Base-by-base conservation (phyloP, 2,329 filamentous ascomycete genomes). In the Botrytis porri region DNA sequence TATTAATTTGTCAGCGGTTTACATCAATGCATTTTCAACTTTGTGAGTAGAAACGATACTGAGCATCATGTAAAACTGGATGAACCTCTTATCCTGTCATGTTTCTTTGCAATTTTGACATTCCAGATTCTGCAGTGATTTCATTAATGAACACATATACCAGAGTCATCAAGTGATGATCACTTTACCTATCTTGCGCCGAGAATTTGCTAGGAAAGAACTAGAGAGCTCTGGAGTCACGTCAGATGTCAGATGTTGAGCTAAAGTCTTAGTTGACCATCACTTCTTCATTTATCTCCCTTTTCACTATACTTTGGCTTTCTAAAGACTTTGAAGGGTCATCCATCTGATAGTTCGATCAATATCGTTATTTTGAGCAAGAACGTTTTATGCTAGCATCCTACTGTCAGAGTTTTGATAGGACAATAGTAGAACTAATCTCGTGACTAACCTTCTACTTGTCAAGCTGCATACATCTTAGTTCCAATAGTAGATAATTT, bases 61-160 rank as follows among this genome's bases (percentile, higher is more conserved):
- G 51, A 54, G 51, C 51, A 57, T 29, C n/a, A 57, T 18, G 1
- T 29, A 29, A 8, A 57, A 57, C 6, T 18, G 1, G 8, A 57
- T 3, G n/a, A 8, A 18, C 3, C n/a, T 18, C 8, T 9, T n/a
- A 18, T 29, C 2, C 1, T 18, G 1, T 9, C 1, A 0, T 9
- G 2, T 9, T 18, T 18, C n/a, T 29, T 32, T 32, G 14, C 14
- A 3, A 18, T 9, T 32, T 6, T 57, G 14, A 16, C 7, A 57
- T 18, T 29, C 51, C 32, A n/a, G 12, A 29, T 29, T 29, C 51
- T 57, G 18, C n/a, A 2, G 16, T 9, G 7, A 16, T 29, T 29
- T 29, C 14, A 4, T 48, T 10, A 3, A 18, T 29, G 51, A 9
- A 16, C 16, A 29, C 1, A 57, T 57, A 57, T 18, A 16, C n/a